A percentile compares a stretch with the other conserved stretches of the same genome.
These are phyloP conservation scores for Oxytropis ochrocephala DNA, from an alignment of 306 rosid genomes.

Conservation along the genomic window DNA sequence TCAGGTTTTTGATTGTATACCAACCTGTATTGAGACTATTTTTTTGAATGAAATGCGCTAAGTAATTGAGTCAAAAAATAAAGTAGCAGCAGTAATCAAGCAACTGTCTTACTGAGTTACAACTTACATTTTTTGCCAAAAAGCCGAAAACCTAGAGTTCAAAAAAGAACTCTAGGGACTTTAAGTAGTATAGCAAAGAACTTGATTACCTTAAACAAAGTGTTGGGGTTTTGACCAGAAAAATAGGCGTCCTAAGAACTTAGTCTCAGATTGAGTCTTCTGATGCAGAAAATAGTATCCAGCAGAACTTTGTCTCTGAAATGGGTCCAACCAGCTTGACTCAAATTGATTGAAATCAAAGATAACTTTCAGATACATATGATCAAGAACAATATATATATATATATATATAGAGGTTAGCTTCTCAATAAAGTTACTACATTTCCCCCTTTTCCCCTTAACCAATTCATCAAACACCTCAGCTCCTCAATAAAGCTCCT, in stretches of 20 bases:
- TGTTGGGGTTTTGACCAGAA: neutral
- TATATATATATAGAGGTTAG: too few relatives aligned
- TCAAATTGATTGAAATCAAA: too few relatives aligned
- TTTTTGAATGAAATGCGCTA: too few relatives aligned
- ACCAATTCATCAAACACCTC: neutral
- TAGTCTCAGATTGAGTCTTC: neutral
- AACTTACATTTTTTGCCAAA: neutral
- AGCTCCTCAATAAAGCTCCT: neutral
- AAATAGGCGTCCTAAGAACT: too few relatives aligned
- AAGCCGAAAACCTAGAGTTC: neutral
- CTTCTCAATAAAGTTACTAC: too few relatives aligned
- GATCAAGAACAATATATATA: too few relatives aligned
- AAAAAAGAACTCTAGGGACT: neutral
- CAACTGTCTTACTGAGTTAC: neutral
- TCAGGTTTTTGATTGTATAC: too few relatives aligned
- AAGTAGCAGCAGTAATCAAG: neutral
- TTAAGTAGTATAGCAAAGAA: too few relatives aligned
- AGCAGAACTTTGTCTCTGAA: neutral
- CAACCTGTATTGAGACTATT: too few relatives aligned
- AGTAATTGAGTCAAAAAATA: too few relatives aligned
- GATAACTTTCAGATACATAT: too few relatives aligned
- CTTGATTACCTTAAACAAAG: neutral
- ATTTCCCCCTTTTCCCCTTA: neutral
- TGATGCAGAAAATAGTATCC: too few relatives aligned
- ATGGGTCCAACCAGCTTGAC: neutral